Conservation (phyloP, 208 protist genomes). For the Herpetomonas samuelpessoai region DNA sequence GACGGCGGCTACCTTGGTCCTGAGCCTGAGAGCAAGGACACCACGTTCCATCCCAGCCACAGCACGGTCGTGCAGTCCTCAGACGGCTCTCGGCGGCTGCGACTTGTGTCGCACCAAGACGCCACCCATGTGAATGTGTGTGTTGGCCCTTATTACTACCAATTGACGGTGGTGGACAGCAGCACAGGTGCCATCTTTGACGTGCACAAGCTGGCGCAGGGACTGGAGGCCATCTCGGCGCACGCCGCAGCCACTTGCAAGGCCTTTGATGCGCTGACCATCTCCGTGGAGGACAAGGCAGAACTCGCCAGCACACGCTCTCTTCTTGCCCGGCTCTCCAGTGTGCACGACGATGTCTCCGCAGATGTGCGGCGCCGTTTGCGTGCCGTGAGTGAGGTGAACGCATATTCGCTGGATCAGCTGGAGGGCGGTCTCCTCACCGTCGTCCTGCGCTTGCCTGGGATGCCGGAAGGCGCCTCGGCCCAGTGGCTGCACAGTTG, state of each 20-base stretch:
- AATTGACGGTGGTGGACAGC: conserved; percentile 53
- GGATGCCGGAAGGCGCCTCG: neutral
- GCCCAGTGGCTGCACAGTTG: conserved; percentile 68
- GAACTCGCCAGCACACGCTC: conserved; percentile 39
- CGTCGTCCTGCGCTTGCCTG: conserved; percentile 40
- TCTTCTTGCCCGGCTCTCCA: conserved; percentile 47
- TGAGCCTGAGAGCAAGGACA: conserved; percentile 22
- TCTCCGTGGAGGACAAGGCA: conserved; percentile 10
- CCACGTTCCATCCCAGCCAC: conserved; percentile 12
- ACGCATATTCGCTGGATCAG: conserved; percentile 44
- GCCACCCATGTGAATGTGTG: conserved; percentile 72
- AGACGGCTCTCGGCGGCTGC: neutral
- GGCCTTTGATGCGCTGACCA: conserved; percentile 4
- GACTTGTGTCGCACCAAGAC: conserved; percentile 16
- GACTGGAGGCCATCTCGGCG: conserved; percentile 18
- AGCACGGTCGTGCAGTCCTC: conserved; percentile 1
- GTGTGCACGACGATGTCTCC: conserved; percentile 29
- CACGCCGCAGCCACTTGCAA: conserved; percentile 3
- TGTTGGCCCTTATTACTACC: conserved; percentile 67
- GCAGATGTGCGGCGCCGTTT: conserved; percentile 67
- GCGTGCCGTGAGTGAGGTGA: conserved; percentile 49
- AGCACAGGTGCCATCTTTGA: conserved; percentile 12
- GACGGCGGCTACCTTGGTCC: conserved; percentile 8
- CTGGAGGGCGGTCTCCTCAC: conserved; percentile 65
- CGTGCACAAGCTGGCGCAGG: conserved; percentile 14